A percentile compares a stretch with the other conserved stretches of the same genome.
phyloP scores from a whole-genome alignment of 768 basidiomycete genomes.

The Suillus brevipes region DNA sequence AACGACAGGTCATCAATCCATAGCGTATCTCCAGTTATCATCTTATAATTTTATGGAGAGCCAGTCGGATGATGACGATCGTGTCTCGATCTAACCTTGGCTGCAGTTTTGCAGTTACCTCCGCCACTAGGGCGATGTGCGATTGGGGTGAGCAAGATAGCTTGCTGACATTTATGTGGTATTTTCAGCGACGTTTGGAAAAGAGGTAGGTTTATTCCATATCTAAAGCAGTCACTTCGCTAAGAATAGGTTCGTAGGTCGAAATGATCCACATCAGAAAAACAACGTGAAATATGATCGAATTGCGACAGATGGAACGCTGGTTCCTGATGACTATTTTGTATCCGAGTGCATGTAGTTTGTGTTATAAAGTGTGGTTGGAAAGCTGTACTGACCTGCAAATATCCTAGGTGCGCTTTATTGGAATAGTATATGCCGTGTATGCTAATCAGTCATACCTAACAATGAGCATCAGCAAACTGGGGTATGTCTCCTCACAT shows the following conservation, averaged over 20 bases:
- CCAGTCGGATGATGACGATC: neutral
- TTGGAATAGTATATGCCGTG: too few species aligned
- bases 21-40: neutral
- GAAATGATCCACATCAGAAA: too few species aligned
- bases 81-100: too few species aligned
- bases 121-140: neutral
- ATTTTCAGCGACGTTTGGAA: neutral
- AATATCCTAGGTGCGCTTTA: too few species aligned
- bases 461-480: too few species aligned
- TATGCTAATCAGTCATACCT: too few species aligned
- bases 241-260: neutral
- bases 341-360: too few species aligned
- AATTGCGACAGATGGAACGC: too few species aligned
- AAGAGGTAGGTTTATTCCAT: neutral
- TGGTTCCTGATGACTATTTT: neutral
- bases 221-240: neutral
- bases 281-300: too few species aligned
- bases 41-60: neutral
- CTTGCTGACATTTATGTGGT: neutral
- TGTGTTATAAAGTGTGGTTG: too few species aligned
- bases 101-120: neutral
- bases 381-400: too few species aligned
- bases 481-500: too few species aligned
- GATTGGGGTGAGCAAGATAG: neutral
- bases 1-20: neutral